Conservation (phyloP, 495 filamentous ascomycete species). For the Usnea hakonensis region DNA sequence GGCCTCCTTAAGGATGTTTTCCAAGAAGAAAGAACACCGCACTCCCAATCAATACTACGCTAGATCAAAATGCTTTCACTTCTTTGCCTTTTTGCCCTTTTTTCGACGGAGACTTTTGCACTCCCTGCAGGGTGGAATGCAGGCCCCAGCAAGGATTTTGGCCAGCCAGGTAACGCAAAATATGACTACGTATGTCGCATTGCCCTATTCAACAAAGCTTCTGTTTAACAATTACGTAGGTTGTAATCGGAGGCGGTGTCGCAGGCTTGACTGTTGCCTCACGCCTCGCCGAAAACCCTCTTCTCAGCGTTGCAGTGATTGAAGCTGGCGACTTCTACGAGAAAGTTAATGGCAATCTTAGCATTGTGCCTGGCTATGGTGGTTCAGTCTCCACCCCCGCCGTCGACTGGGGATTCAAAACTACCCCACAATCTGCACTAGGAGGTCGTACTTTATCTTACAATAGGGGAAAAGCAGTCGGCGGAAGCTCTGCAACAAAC, state of each 20-base stretch:
- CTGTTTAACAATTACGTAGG: constrained; percentile 16
- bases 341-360: constrained; percentile 35
- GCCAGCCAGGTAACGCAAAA: neutral
- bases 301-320: constrained; percentile 37
- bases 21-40: neutral
- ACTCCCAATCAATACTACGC: neutral
- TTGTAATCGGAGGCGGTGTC: constrained; percentile 34
- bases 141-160: neutral
- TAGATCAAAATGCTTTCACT: neutral
- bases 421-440: constrained; percentile 30
- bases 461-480: neutral
- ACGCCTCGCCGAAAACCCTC: constrained; percentile 30
- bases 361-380: constrained; percentile 32
- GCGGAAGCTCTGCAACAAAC: constrained; percentile 5
- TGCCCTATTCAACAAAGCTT: neutral
- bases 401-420: constrained; percentile 44
- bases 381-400: constrained; percentile 20
- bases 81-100: neutral
- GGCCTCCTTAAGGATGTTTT: neutral
- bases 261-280: constrained; percentile 35
- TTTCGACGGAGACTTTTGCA: neutral
- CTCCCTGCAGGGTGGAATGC: neutral
- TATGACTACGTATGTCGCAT: neutral
- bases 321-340: constrained; percentile 53
- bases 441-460: neutral